Evolutionary conservation across 441 rosid species (phyloP).

Genomic region (Gossypium gossypioides): DNA sequence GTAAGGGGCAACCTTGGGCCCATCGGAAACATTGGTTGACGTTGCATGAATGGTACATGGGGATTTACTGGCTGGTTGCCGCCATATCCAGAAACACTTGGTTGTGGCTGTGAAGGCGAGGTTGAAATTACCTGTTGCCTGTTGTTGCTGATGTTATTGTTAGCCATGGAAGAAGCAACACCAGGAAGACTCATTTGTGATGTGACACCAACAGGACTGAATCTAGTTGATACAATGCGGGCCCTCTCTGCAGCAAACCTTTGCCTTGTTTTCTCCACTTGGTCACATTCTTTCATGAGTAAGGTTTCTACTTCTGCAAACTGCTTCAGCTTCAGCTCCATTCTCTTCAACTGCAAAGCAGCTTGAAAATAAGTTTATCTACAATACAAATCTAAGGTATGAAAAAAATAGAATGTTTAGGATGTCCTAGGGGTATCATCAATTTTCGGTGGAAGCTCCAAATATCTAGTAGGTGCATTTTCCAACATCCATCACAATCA

Average conservation of each 20-base stretch:
- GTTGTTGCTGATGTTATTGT: conserved; percentile 37
- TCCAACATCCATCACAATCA: not conserved
- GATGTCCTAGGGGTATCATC: not conserved
- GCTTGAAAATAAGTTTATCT: not conserved
- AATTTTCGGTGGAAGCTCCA: not conserved
- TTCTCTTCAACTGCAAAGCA: conserved; percentile 59
- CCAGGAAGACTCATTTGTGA: conserved; percentile 45
- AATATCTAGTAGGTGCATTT: not conserved
- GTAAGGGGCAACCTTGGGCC: conserved; percentile 68
- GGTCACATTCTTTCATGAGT: conserved; percentile 90
- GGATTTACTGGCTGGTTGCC: conserved; percentile 50
- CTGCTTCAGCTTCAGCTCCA: conserved; percentile 93
- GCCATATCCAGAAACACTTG: conserved; percentile 43
- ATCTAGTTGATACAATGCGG: conserved; percentile 49
- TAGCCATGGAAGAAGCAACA: conserved; percentile 41
- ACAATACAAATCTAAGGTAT: not conserved
- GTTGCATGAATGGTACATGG: conserved; percentile 66
- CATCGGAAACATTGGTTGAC: conserved; percentile 48
- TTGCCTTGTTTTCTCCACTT: conserved; percentile 84
- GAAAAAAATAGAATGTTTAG: not conserved
- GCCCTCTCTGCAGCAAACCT: conserved; percentile 67
- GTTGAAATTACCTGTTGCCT: conserved; percentile 43
- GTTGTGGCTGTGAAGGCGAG: conserved; percentile 59
- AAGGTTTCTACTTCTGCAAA: conserved; percentile 87
- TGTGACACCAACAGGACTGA: conserved; percentile 42